phyloP scores from a whole-genome alignment of 305 asterid species.

The Stenogyne calaminthoides region DNA sequence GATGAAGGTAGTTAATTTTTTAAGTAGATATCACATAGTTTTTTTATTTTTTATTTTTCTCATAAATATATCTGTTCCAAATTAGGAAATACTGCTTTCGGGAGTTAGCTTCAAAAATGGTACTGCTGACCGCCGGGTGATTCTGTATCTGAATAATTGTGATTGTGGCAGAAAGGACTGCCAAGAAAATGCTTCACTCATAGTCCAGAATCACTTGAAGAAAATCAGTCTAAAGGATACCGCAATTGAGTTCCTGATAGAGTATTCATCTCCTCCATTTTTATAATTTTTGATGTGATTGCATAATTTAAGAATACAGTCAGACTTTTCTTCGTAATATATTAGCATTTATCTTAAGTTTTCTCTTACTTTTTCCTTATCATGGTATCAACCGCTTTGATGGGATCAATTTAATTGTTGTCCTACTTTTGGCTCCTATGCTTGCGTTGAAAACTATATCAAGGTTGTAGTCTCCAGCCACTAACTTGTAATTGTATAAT shows the following conservation, averaged over 20 bases:
- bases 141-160: slow-evolving; percentile 75
- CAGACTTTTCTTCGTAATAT: slow-evolving; percentile 10
- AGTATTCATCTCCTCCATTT: slow-evolving; percentile 50
- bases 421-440: slow-evolving; percentile 18
- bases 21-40: slow-evolving; percentile 22
- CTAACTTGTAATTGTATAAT: not conserved
- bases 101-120: slow-evolving; percentile 82
- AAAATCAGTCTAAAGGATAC: slow-evolving; percentile 82
- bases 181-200: slow-evolving; percentile 69
- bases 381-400: not conserved
- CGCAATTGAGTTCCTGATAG: slow-evolving; percentile 80
- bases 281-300: slow-evolving; percentile 1
- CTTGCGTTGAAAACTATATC: slow-evolving; percentile 17
- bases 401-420: not conserved
- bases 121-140: slow-evolving; percentile 70
- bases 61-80: slow-evolving; percentile 29
- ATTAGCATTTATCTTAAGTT: slow-evolving; percentile 11
- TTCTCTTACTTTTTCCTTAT: not conserved
- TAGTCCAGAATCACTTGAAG: slow-evolving; percentile 72
- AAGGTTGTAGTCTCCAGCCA: slow-evolving; percentile 2
- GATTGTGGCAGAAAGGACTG: slow-evolving; percentile 83
- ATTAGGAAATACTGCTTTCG: slow-evolving; percentile 92
- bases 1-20: slow-evolving; percentile 77
- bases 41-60: slow-evolving; percentile 9
- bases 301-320: not conserved